A percentile compares a stretch with the other conserved stretches of the same genome.
These are phyloP conservation scores for Cephalotrichum gorgonifer DNA, from an alignment of 2,329 filamentous ascomycete genomes.

Conservation along the genomic window DNA sequence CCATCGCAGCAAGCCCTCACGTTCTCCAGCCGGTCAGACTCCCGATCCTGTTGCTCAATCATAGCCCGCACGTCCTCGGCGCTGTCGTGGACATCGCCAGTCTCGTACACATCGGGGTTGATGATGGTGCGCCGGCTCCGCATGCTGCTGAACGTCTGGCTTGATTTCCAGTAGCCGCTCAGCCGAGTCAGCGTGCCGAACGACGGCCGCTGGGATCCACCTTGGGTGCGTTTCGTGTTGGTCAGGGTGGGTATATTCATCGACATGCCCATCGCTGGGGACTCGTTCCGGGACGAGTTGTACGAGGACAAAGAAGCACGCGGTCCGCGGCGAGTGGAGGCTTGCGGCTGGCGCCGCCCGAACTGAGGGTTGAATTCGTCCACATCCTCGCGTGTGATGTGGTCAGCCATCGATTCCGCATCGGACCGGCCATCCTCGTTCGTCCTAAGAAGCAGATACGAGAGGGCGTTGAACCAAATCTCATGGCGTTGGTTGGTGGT, in stretches of 20 bases:
- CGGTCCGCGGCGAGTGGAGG: constrained; percentile 37
- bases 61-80: constrained; percentile 74
- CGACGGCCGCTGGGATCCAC: constrained; percentile 19
- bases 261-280: constrained; percentile 30
- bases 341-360: constrained; percentile 20
- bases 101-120: constrained; percentile 42
- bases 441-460: constrained; percentile 78
- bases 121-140: constrained; percentile 33
- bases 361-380: constrained; percentile 71
- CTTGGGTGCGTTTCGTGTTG: constrained; percentile 32
- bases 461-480: constrained; percentile 96
- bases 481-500: constrained; percentile 90
- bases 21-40: constrained; percentile 78
- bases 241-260: constrained; percentile 41
- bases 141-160: constrained; percentile 41
- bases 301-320: constrained; percentile 68
- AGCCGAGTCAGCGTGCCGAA: constrained; percentile 44
- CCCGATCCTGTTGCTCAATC: constrained; percentile 67
- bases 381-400: constrained; percentile 51
- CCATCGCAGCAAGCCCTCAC: constrained; percentile 96
- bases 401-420: constrained; percentile 46
- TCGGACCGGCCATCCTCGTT: constrained; percentile 48
- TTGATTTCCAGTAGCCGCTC: constrained; percentile 49
- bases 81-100: constrained; percentile 59
- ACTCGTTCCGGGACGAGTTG: constrained; percentile 61